phyloP scores from a whole-genome alignment of 441 rosid species.

The Pelargonium cotyledonis region DNA sequence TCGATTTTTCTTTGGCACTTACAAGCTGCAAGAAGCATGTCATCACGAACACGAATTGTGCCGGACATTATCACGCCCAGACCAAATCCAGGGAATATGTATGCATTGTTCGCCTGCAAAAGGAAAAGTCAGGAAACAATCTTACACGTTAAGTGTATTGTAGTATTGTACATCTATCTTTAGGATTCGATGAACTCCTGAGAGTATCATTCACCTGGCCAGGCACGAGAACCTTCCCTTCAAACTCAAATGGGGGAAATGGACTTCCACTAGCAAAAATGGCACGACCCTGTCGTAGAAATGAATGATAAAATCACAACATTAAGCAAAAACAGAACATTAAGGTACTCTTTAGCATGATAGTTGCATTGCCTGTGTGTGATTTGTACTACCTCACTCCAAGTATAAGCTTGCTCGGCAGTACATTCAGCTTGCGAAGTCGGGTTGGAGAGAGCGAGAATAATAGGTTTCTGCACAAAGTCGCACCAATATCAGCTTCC shows the following conservation, averaged over 20 bases:
- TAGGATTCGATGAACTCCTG: no score
- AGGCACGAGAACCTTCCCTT: slow-evolving; percentile 51
- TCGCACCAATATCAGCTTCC: slow-evolving; percentile 5
- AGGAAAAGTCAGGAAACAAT: slow-evolving; percentile 10
- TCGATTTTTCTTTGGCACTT: slow-evolving; percentile 18
- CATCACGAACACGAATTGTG: slow-evolving; percentile 81
- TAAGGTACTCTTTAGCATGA: neutral
- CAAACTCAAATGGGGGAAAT: slow-evolving; percentile 54
- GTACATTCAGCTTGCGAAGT: slow-evolving; percentile 93
- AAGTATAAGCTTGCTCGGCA: slow-evolving; percentile 78
- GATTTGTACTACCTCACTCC: slow-evolving; percentile 56
- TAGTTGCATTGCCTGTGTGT: neutral
- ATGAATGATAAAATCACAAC: neutral
- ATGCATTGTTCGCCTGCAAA: slow-evolving; percentile 75
- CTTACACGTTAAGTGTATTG: neutral
- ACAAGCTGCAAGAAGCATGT: slow-evolving; percentile 81
- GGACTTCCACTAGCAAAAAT: slow-evolving; percentile 90
- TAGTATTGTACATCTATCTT: no score
- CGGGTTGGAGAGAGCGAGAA: slow-evolving; percentile 85
- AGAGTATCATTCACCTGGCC: slow-evolving; percentile 52
- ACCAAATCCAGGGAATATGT: slow-evolving; percentile 86
- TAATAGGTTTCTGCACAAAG: slow-evolving; percentile 63
- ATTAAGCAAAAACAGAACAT: slow-evolving; percentile 7
- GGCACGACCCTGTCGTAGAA: slow-evolving; percentile 61
- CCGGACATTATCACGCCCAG: slow-evolving; percentile 86